These are phyloP conservation scores for Boletellus ananiceps DNA, from an alignment of 768 basidiomycete genomes.

Conservation along the genomic window DNA sequence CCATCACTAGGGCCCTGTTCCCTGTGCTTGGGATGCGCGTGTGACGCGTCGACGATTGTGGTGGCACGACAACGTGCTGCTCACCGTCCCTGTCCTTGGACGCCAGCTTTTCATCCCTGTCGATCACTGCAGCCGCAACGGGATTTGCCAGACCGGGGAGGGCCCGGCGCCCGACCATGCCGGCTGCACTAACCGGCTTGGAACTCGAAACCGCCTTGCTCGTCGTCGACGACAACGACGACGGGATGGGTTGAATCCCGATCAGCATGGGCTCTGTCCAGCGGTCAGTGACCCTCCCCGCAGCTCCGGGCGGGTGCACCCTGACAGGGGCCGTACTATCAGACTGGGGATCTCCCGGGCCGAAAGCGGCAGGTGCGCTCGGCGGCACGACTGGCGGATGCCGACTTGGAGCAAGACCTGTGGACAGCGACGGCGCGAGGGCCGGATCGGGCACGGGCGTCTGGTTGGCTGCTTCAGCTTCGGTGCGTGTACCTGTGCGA, in stretches of 20 bases:
- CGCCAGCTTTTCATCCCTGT: conserved; percentile 3
- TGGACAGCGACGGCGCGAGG: not conserved
- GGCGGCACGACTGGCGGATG: not conserved
- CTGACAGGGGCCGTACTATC: conserved; percentile 2
- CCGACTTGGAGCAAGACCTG: conserved; percentile 3
- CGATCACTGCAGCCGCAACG: not conserved
- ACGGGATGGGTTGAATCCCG: conserved; percentile 24
- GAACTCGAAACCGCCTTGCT: conserved; percentile 3
- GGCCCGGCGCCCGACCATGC: conserved; percentile 36
- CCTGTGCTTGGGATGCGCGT: conserved; percentile 64
- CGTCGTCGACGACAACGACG: not conserved
- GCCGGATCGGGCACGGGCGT: conserved; percentile 1
- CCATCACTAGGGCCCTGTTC: conserved; percentile 70
- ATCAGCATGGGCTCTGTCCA: conserved; percentile 34
- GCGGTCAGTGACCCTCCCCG: conserved; percentile 25
- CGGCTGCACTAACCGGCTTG: conserved; percentile 16
- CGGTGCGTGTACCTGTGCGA: not conserved
- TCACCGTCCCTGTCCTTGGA: conserved; percentile 15
- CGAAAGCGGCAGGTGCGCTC: not conserved
- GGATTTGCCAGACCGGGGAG: conserved; percentile 38
- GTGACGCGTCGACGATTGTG: conserved; percentile 38
- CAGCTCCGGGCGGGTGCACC: not conserved
- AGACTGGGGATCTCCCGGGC: not conserved
- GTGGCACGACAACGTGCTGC: conserved; percentile 13
- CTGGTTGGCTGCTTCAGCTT: not conserved